Evolutionary conservation across 805 yeast genomes (phyloP), one percentile per base, ranked within the genome.

Genomic region (Candida xiaguanensis): DNA sequence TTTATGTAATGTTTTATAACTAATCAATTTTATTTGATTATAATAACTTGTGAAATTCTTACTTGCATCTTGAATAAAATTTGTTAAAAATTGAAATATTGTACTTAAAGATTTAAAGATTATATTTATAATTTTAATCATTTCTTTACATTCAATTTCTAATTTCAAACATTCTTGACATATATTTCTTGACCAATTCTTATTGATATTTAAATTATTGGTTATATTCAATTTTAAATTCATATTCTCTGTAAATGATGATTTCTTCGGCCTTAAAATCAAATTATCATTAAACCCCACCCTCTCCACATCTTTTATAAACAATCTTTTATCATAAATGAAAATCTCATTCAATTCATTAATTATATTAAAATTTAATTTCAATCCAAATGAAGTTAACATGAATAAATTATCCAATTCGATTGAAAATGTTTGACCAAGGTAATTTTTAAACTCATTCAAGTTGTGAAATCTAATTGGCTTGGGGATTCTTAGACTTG

Each of bases 361-460:
- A 32, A 69, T 65, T 69, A 67, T 70, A 51, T 67, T 69, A 53
- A 65, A 74, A 54, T 75, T 78, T 45, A 84, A 63, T 49, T 75
- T 78, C 33, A 77, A 70, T 0, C 90, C 90, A 54, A 74, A 80
- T 1, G 88, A 77, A 2, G 88, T 72, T 27, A 84, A 58, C 11
- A 84, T 60, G 46, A 83, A 67, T n/a, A 67, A 46, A 43, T 64
- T 55, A 16, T 19, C n/a, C 7, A 11, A 3, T 5, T 25, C 28
- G 12, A 56, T 48, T 5, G 45, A 20, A 37, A 67, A 62, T 24
- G 53, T 39, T 36, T 61, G 63, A 26, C 46, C 48, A 9, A 68
- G 25, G 37, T 48, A 59, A 5, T 38, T 43, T 39, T 66, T 68
- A 47, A 69, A 60, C 13, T 54, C 56, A 4, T 40, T 43, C 27